Evolutionary conservation across 352 stramenopile genomes (phyloP).

Genomic region (Phytopythium boreale): DNA sequence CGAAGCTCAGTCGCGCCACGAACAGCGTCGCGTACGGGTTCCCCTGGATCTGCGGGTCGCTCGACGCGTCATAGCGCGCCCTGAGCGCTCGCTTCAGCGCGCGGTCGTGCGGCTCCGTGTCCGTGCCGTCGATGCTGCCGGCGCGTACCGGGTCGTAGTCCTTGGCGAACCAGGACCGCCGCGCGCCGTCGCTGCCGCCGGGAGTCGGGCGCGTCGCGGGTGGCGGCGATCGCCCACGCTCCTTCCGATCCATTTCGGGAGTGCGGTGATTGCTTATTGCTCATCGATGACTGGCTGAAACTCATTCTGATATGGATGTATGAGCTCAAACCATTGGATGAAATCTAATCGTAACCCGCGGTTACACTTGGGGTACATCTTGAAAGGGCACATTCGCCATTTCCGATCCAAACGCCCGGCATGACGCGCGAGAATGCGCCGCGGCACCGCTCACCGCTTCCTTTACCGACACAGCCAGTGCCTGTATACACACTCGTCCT

Average conservation of each 20-base stretch:
- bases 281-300: neutral
- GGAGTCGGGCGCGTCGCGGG: neutral
- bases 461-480: slow-evolving; percentile 4
- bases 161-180: slow-evolving; percentile 53
- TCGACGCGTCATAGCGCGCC: slow-evolving; percentile 45
- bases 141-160: slow-evolving; percentile 66
- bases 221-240: neutral
- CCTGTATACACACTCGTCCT: neutral
- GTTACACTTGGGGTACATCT: neutral
- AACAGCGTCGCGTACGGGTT: slow-evolving; percentile 72
- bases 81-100: slow-evolving; percentile 50
- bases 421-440: neutral
- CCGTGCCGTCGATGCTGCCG: slow-evolving; percentile 72
- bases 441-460: neutral
- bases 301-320: neutral
- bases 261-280: too few relatives aligned
- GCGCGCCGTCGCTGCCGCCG: neutral
- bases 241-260: neutral
- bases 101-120: slow-evolving; percentile 58
- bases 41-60: slow-evolving; percentile 59
- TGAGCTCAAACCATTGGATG: neutral
- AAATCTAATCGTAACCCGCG: slow-evolving; percentile 5
- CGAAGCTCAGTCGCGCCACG: slow-evolving; percentile 55
- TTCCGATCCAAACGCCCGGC: neutral
- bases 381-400: neutral